Evolutionary conservation across 2,329 filamentous ascomycete genomes (phyloP), one percentile per base, ranked within the genome.

Genomic region (Claviceps paspali): DNA sequence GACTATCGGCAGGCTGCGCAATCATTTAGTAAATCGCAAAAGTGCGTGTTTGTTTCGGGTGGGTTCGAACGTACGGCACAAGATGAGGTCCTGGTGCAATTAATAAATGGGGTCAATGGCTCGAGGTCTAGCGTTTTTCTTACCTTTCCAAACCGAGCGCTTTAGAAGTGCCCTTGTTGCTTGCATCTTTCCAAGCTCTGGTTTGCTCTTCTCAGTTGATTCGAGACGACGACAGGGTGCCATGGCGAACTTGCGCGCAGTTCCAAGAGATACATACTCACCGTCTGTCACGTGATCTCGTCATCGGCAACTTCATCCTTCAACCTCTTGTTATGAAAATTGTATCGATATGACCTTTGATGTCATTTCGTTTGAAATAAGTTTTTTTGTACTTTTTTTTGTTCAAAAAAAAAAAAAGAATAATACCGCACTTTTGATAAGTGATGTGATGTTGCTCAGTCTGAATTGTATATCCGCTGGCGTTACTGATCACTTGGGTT

Each of bases 121-220:
- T 43, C 33, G 3, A 33, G n/a, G n/a, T n/a, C n/a, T 9, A 6
- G 14, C 15, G 19, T 26, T 12, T 7, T 4, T 41, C 61, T 47
- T 60, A 86, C 84, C 84, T 70, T 92, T 92, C 84, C 84, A 92
- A 52, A 87, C 78, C 35, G 84, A 91, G 49, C 84, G 79, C 62
- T 76, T 77, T 27, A 82, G 55, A 14, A 83, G 68, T 51, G 65
- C 67, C 52, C 75, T 67, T 49, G 81, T 83, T 44, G 77, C 70
- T 56, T 77, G 69, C 81, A 86, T 86, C 52, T 49, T 52, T 48
- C 63, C 6, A 8, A 32, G 21, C 17, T 26, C 9, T 27, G 12
- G 11, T 15, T 18, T 32, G 27, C 15, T 24, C 12, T 21, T 31
- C 12, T 33, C 30, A 33, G 12, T 17, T 11, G 15, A 11, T 29